phyloP scores from a whole-genome alignment of 257 asterid species.

The Scutellaria barbata region DNA sequence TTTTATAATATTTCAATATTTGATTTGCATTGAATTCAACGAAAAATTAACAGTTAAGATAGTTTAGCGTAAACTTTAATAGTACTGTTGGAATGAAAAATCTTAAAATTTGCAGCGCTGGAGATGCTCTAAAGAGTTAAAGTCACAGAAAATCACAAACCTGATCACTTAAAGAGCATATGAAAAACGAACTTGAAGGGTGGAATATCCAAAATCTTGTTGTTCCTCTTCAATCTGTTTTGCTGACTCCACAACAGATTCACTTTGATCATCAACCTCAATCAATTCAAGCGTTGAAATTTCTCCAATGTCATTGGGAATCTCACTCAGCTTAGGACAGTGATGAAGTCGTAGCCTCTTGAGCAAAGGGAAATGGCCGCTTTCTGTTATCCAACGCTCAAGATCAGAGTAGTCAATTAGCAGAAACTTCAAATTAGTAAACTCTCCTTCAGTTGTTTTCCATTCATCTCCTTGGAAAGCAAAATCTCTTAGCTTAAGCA shows the following conservation, averaged over 20 bases:
- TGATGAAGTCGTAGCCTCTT: background rate
- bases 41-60: too few species aligned
- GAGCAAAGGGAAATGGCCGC: background rate
- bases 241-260: background rate
- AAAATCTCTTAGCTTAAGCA: background rate
- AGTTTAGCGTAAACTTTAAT: too few species aligned
- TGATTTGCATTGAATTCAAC: too few species aligned
- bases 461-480: background rate
- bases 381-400: background rate
- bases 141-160: too few species aligned
- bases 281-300: background rate
- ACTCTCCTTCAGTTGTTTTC: background rate
- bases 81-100: too few species aligned
- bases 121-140: too few species aligned
- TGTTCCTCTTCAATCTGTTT: background rate
- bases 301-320: constrained; percentile 3
- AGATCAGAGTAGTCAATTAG: background rate
- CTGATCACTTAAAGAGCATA: too few species aligned
- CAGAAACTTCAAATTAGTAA: background rate
- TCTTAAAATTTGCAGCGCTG: too few species aligned
- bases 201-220: background rate
- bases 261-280: background rate
- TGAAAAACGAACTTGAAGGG: background rate
- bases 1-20: too few species aligned
- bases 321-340: background rate